Base-by-base conservation (phyloP, 2,329 filamentous ascomycete species). In the Helotiales sp. region DNA sequence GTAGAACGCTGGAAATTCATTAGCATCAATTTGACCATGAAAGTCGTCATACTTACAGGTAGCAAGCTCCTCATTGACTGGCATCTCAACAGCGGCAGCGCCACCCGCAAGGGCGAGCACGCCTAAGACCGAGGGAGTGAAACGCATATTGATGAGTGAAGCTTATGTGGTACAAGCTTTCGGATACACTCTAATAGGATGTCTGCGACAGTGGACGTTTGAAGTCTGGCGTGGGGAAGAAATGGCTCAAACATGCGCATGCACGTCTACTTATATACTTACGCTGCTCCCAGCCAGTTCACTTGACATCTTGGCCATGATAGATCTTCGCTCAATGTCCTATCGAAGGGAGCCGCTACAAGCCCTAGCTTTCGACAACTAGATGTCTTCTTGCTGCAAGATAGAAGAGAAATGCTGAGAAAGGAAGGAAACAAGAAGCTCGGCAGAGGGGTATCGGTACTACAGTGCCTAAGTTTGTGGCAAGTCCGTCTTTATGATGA, bases 351-450 rank as follows among this genome's bases (percentile, higher is more conserved):
- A 45, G 57, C 58, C 58, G 40, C 43, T 61, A 47, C 55, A 61
- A 47, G 40, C 58, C 40, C 40, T 49, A 20, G 22, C 13, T 45
- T 32, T 43, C 43, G 60, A 32, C 50, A 58, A 30, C 24, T 22
- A 47, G 28, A 22, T 22, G 30, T 34, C 24, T 34, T 32, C 3
- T 66, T 22, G 37, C 58, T 49, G 40, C 26, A 47, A 47, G 40
- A 49, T 61, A 22, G 13, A 61, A 15, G 3, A n/a, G 13, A 20
- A 34, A 3, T 22, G n/a, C 63, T 61, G n/a, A 58, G 63, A 69
- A 69, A n/a, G 63, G 67, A 66, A 69, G 55, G 67, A 64, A 52
- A 34, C 28, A 69, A 69, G 67, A 37, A 47, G 34, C 61, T 69
- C 57, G 67, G 67, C 63, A 61, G 40, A 61, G 28, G 37, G 24